Conservation (phyloP, 2,329 filamentous ascomycete genomes). For the Phialocephala sp. region DNA sequence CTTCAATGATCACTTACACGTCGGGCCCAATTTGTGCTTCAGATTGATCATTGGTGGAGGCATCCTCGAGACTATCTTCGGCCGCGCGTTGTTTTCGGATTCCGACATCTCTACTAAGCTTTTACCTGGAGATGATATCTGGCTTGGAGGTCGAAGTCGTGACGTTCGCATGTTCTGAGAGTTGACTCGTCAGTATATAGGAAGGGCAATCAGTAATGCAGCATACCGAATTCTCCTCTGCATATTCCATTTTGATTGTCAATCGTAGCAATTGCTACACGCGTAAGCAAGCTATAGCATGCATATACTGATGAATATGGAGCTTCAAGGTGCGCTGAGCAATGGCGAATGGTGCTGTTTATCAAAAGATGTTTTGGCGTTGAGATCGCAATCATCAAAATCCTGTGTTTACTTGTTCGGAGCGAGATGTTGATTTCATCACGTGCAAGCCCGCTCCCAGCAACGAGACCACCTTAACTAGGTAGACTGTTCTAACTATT, state of each 20-base stretch:
- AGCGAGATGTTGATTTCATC: background rate
- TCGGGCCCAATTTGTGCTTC: constrained; percentile 53
- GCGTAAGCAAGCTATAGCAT: constrained; percentile 33
- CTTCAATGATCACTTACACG: constrained; percentile 23
- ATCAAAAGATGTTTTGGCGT: background rate
- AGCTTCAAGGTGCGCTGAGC: background rate
- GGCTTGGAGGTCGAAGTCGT: constrained; percentile 37
- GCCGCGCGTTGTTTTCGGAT: constrained; percentile 64
- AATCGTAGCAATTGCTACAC: constrained; percentile 35
- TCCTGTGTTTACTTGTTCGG: background rate
- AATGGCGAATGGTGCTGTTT: constrained; percentile 1
- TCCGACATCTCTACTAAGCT: constrained; percentile 61
- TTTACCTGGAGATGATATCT: constrained; percentile 39
- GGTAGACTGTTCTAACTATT: background rate
- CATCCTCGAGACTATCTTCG: constrained; percentile 50
- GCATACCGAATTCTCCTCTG: constrained; percentile 38
- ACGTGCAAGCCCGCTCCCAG: background rate
- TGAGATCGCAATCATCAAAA: background rate
- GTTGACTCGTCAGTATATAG: constrained; percentile 18
- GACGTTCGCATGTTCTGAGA: constrained; percentile 38
- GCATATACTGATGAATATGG: constrained; percentile 15
- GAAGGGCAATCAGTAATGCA: background rate
- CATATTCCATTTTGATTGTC: constrained; percentile 34
- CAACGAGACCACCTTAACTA: background rate
- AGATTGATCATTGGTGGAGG: constrained; percentile 47